A percentile compares a stretch with the other conserved stretches of the same genome.
Conservation (phyloP, 2,329 filamentous ascomycete genomes). For the Microcyclospora tardicrescens region DNA sequence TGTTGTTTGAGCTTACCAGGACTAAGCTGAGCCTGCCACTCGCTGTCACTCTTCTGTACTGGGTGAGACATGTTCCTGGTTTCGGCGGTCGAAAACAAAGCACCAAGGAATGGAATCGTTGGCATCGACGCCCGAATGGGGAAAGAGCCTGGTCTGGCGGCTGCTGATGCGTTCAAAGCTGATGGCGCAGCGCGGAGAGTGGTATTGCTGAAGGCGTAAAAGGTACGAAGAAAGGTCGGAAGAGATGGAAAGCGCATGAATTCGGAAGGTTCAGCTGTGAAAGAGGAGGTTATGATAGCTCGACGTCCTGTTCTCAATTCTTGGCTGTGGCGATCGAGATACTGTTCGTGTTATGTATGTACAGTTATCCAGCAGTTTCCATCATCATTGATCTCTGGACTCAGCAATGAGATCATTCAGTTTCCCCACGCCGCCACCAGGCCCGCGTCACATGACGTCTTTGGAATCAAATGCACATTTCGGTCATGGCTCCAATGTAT, state of each 20-base stretch:
- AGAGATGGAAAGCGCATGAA: constrained; percentile 38
- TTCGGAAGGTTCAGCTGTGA: too few species aligned
- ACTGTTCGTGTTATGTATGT: too few species aligned
- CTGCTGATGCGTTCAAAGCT: constrained; percentile 15
- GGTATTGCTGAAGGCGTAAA: constrained; percentile 36
- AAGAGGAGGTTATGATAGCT: too few species aligned
- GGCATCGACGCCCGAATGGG: constrained; percentile 47
- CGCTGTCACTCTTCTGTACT: constrained; percentile 64
- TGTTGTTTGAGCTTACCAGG: constrained; percentile 39
- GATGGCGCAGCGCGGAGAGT: constrained; percentile 19
- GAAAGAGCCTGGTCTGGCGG: constrained; percentile 19
- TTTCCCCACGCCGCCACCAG: too few species aligned
- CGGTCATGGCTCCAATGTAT: too few species aligned
- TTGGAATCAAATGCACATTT: too few species aligned
- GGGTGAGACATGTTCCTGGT: constrained; percentile 58
- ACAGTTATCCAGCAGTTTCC: too few species aligned
- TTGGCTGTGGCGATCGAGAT: too few species aligned
- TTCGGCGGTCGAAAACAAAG: constrained; percentile 54
- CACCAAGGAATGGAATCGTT: constrained; percentile 63
- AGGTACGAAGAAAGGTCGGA: constrained; percentile 34
- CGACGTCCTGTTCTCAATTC: too few species aligned
- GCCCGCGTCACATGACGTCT: too few species aligned
- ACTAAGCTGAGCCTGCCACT: constrained; percentile 80
- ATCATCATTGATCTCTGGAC: too few species aligned
- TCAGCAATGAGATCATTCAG: too few species aligned